Percentiles rank a stretch among this genome's conserved stretches.
These are phyloP conservation scores for Avena sativa DNA, from an alignment of 176 grass and related monocot species.

Conservation along the genomic window DNA sequence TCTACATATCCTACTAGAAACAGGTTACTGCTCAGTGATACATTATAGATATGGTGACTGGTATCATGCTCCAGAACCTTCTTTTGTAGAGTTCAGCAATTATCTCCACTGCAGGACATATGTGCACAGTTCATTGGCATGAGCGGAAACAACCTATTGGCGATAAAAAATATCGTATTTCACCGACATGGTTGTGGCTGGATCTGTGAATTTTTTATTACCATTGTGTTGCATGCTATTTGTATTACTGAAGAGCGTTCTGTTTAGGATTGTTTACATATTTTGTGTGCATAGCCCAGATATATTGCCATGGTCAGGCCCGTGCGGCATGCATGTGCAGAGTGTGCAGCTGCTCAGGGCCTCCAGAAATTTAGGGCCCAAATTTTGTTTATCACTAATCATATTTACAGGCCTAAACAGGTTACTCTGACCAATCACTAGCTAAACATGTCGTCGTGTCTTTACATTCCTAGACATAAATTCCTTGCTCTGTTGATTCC, in stretches of 20 bases:
- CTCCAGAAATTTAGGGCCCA: no score
- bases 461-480: no score
- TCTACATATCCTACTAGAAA: background rate
- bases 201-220: background rate
- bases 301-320: background rate
- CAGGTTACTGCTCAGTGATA: background rate
- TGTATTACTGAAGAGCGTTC: background rate
- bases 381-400: no score
- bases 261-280: background rate
- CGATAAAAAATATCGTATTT: background rate
- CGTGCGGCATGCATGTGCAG: no score
- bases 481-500: no score
- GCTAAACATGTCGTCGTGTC: no score
- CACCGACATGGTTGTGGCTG: background rate
- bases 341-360: no score
- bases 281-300: background rate
- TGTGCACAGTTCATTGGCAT: background rate
- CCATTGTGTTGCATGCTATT: background rate
- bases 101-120: slow-evolving; percentile 24
- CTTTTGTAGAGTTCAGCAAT: slow-evolving; percentile 13
- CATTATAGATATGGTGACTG: background rate
- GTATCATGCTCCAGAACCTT: slow-evolving; percentile 1
- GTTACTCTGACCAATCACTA: no score
- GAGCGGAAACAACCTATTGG: background rate
- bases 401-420: no score